Evolutionary conservation across 345 rosid genomes (phyloP), one percentile per base, ranked within the genome.

Genomic region (Pugionium cornutum): DNA sequence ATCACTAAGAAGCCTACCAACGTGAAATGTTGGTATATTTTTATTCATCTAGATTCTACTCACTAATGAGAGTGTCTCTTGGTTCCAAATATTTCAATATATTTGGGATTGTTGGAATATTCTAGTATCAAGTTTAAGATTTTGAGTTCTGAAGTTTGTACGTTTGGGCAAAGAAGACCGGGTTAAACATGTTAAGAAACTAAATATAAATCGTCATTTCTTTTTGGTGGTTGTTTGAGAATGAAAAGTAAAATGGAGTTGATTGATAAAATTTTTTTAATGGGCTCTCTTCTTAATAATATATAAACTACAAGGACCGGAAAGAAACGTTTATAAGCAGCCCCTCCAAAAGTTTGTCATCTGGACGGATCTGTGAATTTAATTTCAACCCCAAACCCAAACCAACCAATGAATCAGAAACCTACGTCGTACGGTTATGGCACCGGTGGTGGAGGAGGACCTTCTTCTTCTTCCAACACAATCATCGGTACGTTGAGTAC

Each of bases 351-450:
- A 18, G 18, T 18, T 18, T 18, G 18, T 18, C 18, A 18, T 18
- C 18, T 18, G 18, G 18, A 18, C 18, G 18, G 18, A 18, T 18
- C 18, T 18, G 18, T 18, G 18, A 18, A 18, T 18, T 18, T 18
- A 18, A 18, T 18, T 18, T 18, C 18, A 18, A 18, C 18, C 18
- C 18, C 3, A 69, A 53, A 44, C 4, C 56, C 40, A 61, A 69
- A 4, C 40, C 37, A 18, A 18, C 18, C 28, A 47, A 73, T 66
- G 72, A 73, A 66, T 67, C 72, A 58, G 4, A 73, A 73, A 40
- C 66, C 77, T 59, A 61, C 79, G 63, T 55, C 81, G 55, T 9
- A 78, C 45, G 51, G 80, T 63, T 83, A 79, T 67, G 79, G 83
- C 69, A 6, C 72, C 33, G 36, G 66, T n/a, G 10, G 78, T 25